Evolutionary conservation across 2,329 filamentous ascomycete genomes (phyloP), one percentile per base, ranked within the genome.

Genomic region (Didymellaceae sp.): DNA sequence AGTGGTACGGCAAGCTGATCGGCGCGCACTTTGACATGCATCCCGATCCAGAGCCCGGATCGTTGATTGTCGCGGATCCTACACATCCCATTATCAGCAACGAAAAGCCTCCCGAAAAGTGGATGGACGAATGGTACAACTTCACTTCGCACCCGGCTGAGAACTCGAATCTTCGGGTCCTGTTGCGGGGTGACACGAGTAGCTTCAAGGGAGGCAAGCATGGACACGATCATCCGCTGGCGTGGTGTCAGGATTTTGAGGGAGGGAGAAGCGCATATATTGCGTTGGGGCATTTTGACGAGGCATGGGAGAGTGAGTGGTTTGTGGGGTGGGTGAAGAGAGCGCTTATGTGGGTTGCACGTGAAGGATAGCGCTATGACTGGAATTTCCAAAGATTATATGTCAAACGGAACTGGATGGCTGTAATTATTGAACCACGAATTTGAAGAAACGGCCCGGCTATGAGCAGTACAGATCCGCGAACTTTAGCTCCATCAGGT

Each of bases 101-200:
- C 14, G 18, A 30, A 0, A 16, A 9, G 2, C 48, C 35, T 5
- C 48, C 48, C 17, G 26, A 42, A 18, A 26, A 28, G 10, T 52
- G 63, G 62, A 58, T 47, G 47, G 65, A 68, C 16, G 65, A 68
- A 41, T 68, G 63, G 64, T 68, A 68, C 42, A 66, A 67, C 24
- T 68, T 67, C 42, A 50, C 40, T 2, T 57, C 55, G 7, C 62
- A 68, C 41, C 65, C 63, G 3, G 28, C 61, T 13, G 32, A 57
- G 9, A 68, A 68, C 18, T 17, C 6, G 5, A 61, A 59, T 14
- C 44, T 67, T 22, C 35, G 40, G 6, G 45, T 68, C 2, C 42
- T 67, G 24, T 37, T 68, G 0, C 55, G 24, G 14, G 63, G 63
- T 5, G 63, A 67, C 37, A 41, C 55, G 21, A 55, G 14, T 3